Evolutionary conservation across 371 early-diverging fungal genomes (phyloP).

Genomic region (Choanephora cucurbitarum): DNA sequence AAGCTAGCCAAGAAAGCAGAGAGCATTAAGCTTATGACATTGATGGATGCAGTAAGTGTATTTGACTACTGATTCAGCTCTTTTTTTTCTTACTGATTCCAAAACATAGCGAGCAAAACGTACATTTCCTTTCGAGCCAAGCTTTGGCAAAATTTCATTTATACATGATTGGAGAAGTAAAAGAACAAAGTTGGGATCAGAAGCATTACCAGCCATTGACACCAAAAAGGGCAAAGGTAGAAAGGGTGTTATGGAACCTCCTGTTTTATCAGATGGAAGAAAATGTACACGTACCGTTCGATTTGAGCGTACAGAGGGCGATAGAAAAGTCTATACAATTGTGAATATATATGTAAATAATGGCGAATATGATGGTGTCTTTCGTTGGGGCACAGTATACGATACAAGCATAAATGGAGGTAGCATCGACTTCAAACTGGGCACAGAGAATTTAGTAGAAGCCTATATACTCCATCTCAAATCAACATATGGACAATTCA

Average conservation of each 20-base stretch:
- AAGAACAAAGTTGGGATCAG: slow-evolving; percentile 44
- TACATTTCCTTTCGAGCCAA: slow-evolving; percentile 51
- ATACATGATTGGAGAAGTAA: slow-evolving; percentile 64
- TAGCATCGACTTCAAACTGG: slow-evolving; percentile 58
- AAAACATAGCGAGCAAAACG: slow-evolving; percentile 51
- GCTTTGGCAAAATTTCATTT: slow-evolving; percentile 63
- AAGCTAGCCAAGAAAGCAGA: slow-evolving; percentile 62
- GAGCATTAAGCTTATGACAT: slow-evolving; percentile 58
- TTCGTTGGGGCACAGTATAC: slow-evolving; percentile 59
- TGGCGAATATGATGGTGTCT: slow-evolving; percentile 54
- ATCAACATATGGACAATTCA: slow-evolving; percentile 53
- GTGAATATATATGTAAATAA: slow-evolving; percentile 53
- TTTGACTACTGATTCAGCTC: background rate
- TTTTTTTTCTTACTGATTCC: background rate
- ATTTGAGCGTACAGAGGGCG: slow-evolving; percentile 56
- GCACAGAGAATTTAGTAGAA: slow-evolving; percentile 61
- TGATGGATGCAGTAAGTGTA: slow-evolving; percentile 58
- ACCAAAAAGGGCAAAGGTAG: slow-evolving; percentile 55
- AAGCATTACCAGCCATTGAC: slow-evolving; percentile 55
- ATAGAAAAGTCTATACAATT: slow-evolving; percentile 56
- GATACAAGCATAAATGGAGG: slow-evolving; percentile 63
- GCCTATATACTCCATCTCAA: slow-evolving; percentile 58
- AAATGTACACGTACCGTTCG: slow-evolving; percentile 60
- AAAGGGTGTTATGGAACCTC: slow-evolving; percentile 34
- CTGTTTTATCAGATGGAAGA: slow-evolving; percentile 50